Base-by-base conservation (phyloP, 148 eudicot genomes). In the Pharnaceum exiguum region DNA sequence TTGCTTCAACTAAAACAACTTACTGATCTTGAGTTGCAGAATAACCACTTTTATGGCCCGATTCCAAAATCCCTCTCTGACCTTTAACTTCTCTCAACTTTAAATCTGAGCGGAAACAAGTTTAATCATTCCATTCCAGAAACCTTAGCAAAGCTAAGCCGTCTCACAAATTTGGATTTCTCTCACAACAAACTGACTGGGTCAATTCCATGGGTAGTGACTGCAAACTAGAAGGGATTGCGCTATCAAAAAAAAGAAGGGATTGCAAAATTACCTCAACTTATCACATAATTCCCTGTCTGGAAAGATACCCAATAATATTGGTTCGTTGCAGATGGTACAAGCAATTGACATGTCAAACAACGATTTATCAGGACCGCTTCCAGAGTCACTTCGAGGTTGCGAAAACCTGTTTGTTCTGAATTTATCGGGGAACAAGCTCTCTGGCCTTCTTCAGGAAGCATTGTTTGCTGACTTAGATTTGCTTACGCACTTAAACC, bases 301-400 rank as follows among this genome's bases (percentile, higher is more conserved):
- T 2, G 86, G 78, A 35, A n/a, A 45, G 22, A 62, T 91, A 18
- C 95, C 98, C 37, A 62, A 71, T 13, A 90, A 81, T 52, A 58
- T 91, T 38, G 90, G 95, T 22, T 58, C 42, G 62, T 63, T 88
- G 49, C 77, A 79, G 25, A 91, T 91, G 98, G 86, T 88, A 37
- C 90, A 85, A 47, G 79, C 49, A 37, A 82, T 91, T 21, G 94
- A 91, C 62, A 23, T 88, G 54, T 88, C 98, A 0, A 77, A 77
- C 63, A 91, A 91, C 47, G 73, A 82, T 54, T 53, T 91, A 16
- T 80, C 90, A 12, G 95, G 96, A 44, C 58, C 50, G 44, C 56
- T 91, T 57, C 88, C 98, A 25, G 43, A 40, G 13, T n/a, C 79
- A 23, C 61, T 91, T n/a, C 58, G 43, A 60, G 71, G 77, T 33